Evolutionary conservation across 805 yeast genomes (phyloP).

Genomic region (Teunomyces pallodes): DNA sequence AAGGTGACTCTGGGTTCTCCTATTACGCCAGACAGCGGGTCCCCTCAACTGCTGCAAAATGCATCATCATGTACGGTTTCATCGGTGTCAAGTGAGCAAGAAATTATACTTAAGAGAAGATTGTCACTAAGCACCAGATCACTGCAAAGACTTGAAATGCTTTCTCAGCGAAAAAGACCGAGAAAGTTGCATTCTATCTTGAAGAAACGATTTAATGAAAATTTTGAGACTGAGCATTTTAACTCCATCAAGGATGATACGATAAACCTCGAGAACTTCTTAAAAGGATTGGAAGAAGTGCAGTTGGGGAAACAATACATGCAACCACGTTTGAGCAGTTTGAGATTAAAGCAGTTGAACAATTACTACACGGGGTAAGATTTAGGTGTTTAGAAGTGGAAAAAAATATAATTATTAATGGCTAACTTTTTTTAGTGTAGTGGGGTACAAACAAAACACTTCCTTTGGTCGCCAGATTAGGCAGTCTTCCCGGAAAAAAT

Average conservation of each 20-base stretch:
- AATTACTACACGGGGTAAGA: constrained; percentile 6
- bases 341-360: constrained; percentile 7
- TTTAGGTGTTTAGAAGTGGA: not conserved
- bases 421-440: not conserved
- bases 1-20: not conserved
- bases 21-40: not conserved
- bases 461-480: not conserved
- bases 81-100: not conserved
- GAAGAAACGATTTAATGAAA: constrained; percentile 22
- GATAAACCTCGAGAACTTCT: constrained; percentile 6
- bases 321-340: constrained; percentile 3
- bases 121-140: not conserved
- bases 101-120: not conserved
- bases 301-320: constrained; percentile 5
- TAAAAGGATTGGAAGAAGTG: constrained; percentile 5
- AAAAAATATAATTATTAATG: not conserved
- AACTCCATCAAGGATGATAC: constrained; percentile 6
- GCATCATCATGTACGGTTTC: not conserved
- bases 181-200: constrained; percentile 19
- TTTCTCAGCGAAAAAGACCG: not conserved
- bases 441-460: not conserved
- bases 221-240: constrained; percentile 19
- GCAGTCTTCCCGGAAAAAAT: constrained; percentile 1
- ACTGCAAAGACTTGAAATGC: not conserved
- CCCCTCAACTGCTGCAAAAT: not conserved